Evolutionary conservation across 768 basidiomycete species (phyloP).

Genomic region (Nevesoporus exiguus): DNA sequence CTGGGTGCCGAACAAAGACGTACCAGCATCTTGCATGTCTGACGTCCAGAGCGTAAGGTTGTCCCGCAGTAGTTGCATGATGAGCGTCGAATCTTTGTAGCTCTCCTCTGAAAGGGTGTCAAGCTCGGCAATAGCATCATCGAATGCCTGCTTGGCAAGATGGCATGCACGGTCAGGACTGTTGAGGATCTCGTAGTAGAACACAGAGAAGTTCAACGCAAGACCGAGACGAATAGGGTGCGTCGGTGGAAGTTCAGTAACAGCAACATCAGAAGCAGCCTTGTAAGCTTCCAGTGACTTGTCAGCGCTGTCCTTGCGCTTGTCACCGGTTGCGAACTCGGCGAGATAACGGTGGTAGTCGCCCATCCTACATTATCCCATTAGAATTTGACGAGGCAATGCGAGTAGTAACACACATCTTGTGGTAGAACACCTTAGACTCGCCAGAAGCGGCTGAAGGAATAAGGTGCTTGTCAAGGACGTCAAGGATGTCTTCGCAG

Average conservation of each 20-base stretch:
- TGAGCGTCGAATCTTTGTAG: conserved; percentile 98
- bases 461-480: conserved; percentile 97
- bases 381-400: conserved; percentile 8
- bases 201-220: conserved; percentile 98
- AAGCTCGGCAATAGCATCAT: conserved; percentile 98
- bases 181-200: conserved; percentile 99
- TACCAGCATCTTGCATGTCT: conserved; percentile 92
- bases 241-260: conserved; percentile 91
- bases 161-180: conserved; percentile 98
- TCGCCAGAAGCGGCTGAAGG: conserved; percentile 96
- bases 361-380: conserved; percentile 72
- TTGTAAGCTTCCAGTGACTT: conserved; percentile 98
- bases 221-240: conserved; percentile 99
- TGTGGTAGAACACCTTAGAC: conserved; percentile 99
- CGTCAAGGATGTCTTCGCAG: conserved; percentile 97
- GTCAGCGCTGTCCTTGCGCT: conserved; percentile 95
- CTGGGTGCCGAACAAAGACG: conserved; percentile 33
- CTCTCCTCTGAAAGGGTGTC: conserved; percentile 98
- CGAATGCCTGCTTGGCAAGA: conserved; percentile 98
- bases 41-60: conserved; percentile 98
- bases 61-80: conserved; percentile 95
- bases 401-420: conserved; percentile 64
- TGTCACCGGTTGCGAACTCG: conserved; percentile 97
- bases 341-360: conserved; percentile 99
- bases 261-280: conserved; percentile 95